These are phyloP conservation scores for Tetradesmus obliquus DNA, from an alignment of 139 green algal genomes.

Conservation along the genomic window DNA sequence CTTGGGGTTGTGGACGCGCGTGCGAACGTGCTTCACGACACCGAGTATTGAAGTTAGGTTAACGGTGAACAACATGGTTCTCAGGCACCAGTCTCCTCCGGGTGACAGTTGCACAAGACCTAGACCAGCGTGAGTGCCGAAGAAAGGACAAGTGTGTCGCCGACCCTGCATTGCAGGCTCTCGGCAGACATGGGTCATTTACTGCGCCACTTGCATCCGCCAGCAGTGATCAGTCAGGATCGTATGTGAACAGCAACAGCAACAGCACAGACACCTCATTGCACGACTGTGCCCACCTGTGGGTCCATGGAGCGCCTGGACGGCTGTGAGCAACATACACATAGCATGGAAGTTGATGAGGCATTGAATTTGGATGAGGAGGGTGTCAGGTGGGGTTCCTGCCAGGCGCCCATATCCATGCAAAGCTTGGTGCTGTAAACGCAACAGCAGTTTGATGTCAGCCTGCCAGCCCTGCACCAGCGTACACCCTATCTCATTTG, in stretches of 20 bases:
- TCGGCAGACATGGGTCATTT: too few species aligned
- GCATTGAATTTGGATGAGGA: neutral
- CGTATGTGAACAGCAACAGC: neutral
- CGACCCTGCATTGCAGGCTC: too few species aligned
- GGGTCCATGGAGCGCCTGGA: neutral
- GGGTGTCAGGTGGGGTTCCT: neutral
- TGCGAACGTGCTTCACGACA: too few species aligned
- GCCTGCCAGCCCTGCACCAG: neutral
- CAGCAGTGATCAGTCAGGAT: neutral
- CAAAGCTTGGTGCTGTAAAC: neutral
- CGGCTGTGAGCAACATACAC: neutral
- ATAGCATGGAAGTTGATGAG: neutral
- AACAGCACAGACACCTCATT: neutral
- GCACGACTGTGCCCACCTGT: neutral
- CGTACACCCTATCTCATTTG: too few species aligned
- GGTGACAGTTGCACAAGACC: neutral
- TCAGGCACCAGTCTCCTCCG: too few species aligned
- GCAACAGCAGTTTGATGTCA: neutral
- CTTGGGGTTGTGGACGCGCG: neutral
- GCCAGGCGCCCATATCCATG: neutral
- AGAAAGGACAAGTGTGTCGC: too few species aligned
- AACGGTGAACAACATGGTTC: too few species aligned
- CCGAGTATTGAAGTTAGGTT: too few species aligned
- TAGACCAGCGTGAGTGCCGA: neutral
- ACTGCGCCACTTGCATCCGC: too few species aligned